Evolutionary conservation across 345 rosid genomes (phyloP).

Genomic region (Populus simonii): DNA sequence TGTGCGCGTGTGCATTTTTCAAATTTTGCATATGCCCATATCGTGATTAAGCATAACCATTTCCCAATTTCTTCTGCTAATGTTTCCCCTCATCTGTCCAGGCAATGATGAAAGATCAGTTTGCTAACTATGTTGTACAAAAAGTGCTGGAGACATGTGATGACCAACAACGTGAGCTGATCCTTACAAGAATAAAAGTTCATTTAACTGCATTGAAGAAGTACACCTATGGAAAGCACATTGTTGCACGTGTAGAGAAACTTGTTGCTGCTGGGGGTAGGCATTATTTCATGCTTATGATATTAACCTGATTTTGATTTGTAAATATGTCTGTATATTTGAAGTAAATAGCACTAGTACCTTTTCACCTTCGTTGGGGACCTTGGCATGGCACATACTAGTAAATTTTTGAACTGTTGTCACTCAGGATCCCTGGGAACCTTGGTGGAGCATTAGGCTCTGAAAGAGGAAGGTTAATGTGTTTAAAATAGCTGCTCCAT

Average conservation of each 20-base stretch:
- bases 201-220: conserved; percentile 78
- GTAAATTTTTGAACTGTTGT: not conserved
- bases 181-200: conserved; percentile 66
- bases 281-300: not conserved
- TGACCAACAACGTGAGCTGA: conserved; percentile 68
- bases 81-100: conserved; percentile 3
- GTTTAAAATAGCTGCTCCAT: not conserved
- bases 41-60: not conserved
- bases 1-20: not conserved
- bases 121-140: conserved; percentile 85
- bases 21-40: not conserved
- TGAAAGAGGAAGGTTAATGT: not conserved
- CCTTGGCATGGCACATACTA: not conserved
- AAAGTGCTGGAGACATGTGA: conserved; percentile 81
- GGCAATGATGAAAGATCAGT: conserved; percentile 95
- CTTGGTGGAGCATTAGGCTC: not conserved
- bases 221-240: conserved; percentile 83
- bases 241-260: conserved; percentile 84
- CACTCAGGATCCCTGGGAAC: not conserved
- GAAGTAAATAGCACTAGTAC: not conserved
- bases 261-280: conserved; percentile 86
- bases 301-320: not conserved
- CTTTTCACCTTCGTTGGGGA: not conserved
- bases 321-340: not conserved
- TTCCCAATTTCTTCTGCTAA: not conserved